Evolutionary conservation across 1,284 basidiomycete species (phyloP), one percentile per base, ranked within the genome.

Genomic region (Singerocomus rubriflavus): DNA sequence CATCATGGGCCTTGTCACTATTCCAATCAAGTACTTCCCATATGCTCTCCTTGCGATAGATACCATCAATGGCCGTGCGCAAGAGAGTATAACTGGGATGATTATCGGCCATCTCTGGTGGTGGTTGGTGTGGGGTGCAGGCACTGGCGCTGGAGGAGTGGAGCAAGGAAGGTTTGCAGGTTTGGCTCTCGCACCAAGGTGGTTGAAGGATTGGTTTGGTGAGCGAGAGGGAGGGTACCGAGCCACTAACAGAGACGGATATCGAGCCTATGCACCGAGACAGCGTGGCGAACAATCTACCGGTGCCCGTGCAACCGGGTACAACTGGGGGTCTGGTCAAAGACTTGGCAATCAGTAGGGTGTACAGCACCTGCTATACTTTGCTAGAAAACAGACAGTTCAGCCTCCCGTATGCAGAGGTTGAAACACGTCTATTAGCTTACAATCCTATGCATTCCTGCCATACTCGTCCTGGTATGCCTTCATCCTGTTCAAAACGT

Each of bases 381-480:
- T 48, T 36, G 7, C 42, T 12, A 16, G 6, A 38, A 30, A 25
- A 30, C 27, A 25, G 14, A 17, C 13, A 2, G 44, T 21, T 7
- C 25, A 14, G 11, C 27, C 29, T 6, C 9, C 16, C 16, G 26
- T 14, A 10, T 13, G 25, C 14, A 31, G 29, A 9, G 2, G 21
- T 21, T 21, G 34, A 29, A 11, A 30, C 6, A 25, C 25, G 31
- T 48, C 35, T 31, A 25, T 44, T 5, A 16, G 27, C 30, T 10
- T 32, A 35, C 56, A 50, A 37, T 30, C 5, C 44, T 62, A 60
- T 46, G 60, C 64, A 63, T 83, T 82, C 51, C 82, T 75, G 6
- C 94, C 93, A 65, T 93, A 98, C 62, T 82, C 69, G 43, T 85
- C 75, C 73, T 90, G 78, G 67, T 99, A 98, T 47, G 76, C 80